Evolutionary conservation across 257 asterid genomes (phyloP).

Genomic region (Pogostemon cablin): DNA sequence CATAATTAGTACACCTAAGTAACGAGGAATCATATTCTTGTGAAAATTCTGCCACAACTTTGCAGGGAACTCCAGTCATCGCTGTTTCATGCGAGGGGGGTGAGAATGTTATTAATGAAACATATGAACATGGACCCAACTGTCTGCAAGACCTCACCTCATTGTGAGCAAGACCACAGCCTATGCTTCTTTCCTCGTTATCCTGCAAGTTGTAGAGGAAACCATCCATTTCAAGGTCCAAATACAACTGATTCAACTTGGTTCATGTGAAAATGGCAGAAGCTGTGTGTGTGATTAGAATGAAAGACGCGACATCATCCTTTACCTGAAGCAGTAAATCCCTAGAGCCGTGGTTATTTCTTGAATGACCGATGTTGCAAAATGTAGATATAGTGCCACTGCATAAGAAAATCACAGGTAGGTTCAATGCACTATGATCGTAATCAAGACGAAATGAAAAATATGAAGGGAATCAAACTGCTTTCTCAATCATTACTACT

Average conservation of each 20-base stretch:
- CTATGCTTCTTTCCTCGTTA: slow-evolving; percentile 92
- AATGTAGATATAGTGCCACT: slow-evolving; percentile 80
- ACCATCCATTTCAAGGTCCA: not conserved
- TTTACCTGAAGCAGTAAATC: slow-evolving; percentile 89
- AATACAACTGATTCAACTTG: not conserved
- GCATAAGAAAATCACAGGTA: slow-evolving; percentile 32
- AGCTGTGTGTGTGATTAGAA: slow-evolving; percentile 3
- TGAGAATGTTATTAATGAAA: not conserved
- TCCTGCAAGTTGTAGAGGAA: slow-evolving; percentile 51
- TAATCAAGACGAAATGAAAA: not conserved
- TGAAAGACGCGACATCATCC: not conserved
- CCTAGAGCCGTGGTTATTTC: slow-evolving; percentile 95
- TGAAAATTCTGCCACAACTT: slow-evolving; percentile 1
- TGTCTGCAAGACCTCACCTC: slow-evolving; percentile 6
- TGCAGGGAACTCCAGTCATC: slow-evolving; percentile 27
- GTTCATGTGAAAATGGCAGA: not conserved
- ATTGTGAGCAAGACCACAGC: slow-evolving; percentile 16
- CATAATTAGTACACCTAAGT: not conserved
- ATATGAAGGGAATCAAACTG: not conserved
- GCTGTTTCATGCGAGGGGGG: not conserved
- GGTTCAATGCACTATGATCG: slow-evolving; percentile 3
- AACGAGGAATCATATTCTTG: not conserved
- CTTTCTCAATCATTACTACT: not conserved
- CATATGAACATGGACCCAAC: not conserved
- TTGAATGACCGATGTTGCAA: slow-evolving; percentile 84